phyloP scores from a whole-genome alignment of 2,329 filamentous ascomycete genomes.

The Metarhizium rileyi region DNA sequence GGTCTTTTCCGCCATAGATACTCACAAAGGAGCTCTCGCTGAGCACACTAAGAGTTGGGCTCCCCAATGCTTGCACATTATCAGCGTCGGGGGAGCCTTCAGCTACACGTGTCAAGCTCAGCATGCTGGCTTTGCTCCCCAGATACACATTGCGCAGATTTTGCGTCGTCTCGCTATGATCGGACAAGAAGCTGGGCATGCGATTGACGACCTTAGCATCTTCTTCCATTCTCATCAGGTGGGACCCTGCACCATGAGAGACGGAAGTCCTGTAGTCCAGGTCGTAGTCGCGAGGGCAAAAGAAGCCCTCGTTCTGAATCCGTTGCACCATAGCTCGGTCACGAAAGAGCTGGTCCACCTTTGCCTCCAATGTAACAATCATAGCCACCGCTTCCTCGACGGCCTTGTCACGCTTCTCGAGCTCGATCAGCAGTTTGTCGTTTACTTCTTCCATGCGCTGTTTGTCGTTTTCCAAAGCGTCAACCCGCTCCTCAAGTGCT shows the following conservation, averaged over 20 bases:
- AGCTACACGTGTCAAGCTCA: slow-evolving; percentile 38
- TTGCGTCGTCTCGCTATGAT: slow-evolving; percentile 47
- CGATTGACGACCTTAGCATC: slow-evolving; percentile 35
- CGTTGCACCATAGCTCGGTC: slow-evolving; percentile 45
- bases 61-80: slow-evolving; percentile 34
- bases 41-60: slow-evolving; percentile 52
- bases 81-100: slow-evolving; percentile 29
- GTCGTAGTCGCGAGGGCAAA: slow-evolving; percentile 22
- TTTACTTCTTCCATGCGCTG: slow-evolving; percentile 47
- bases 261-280: slow-evolving; percentile 15
- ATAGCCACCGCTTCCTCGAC: slow-evolving; percentile 61
- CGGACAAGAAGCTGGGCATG: slow-evolving; percentile 57
- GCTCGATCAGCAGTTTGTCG: slow-evolving; percentile 45
- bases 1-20: slow-evolving; percentile 43
- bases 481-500: slow-evolving; percentile 47
- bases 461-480: slow-evolving; percentile 43
- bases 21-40: slow-evolving; percentile 60
- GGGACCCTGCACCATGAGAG: slow-evolving; percentile 10
- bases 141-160: slow-evolving; percentile 52
- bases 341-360: slow-evolving; percentile 41
- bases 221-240: slow-evolving; percentile 15
- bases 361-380: slow-evolving; percentile 56
- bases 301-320: slow-evolving; percentile 33
- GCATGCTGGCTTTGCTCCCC: slow-evolving; percentile 35
- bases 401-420: slow-evolving; percentile 60